These are phyloP conservation scores for Kandelia obovata DNA, from an alignment of 345 rosid genomes.

Conservation along the genomic window DNA sequence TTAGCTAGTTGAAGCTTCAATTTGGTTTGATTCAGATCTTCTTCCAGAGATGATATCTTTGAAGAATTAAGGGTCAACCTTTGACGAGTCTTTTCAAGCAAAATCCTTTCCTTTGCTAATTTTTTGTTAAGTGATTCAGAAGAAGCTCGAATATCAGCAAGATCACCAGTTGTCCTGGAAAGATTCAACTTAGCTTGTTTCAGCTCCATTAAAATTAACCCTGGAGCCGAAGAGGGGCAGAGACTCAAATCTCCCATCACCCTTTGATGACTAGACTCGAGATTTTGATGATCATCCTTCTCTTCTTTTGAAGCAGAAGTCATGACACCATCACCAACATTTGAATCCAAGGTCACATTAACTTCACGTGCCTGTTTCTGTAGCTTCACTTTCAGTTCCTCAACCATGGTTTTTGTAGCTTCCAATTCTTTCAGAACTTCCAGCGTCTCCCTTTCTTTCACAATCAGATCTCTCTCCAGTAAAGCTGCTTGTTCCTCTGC, in stretches of 20 bases:
- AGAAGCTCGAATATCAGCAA: slow-evolving; percentile 57
- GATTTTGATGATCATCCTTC: slow-evolving; percentile 28
- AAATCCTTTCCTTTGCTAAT: slow-evolving; percentile 61
- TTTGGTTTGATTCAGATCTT: slow-evolving; percentile 52
- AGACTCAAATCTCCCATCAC: slow-evolving; percentile 22
- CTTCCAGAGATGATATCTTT: slow-evolving; percentile 63
- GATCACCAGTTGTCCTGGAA: slow-evolving; percentile 75
- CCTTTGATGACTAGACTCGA: slow-evolving; percentile 9
- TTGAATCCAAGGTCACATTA: slow-evolving; percentile 27
- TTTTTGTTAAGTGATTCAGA: slow-evolving; percentile 64
- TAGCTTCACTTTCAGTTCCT: slow-evolving; percentile 59
- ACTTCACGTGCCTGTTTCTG: slow-evolving; percentile 51
- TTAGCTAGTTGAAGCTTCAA: slow-evolving; percentile 43
- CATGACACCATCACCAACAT: slow-evolving; percentile 8
- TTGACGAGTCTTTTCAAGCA: slow-evolving; percentile 67
- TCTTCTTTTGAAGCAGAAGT: slow-evolving; percentile 28
- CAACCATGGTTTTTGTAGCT: slow-evolving; percentile 47
- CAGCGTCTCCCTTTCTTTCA: slow-evolving; percentile 69
- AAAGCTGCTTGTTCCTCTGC: slow-evolving; percentile 55
- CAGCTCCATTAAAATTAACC: slow-evolving; percentile 67
- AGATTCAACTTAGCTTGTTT: slow-evolving; percentile 82
- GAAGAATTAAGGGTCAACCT: slow-evolving; percentile 54
- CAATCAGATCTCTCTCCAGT: slow-evolving; percentile 59
- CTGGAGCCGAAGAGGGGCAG: slow-evolving; percentile 49
- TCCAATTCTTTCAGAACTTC: slow-evolving; percentile 78